Evolutionary conservation across 2,329 filamentous ascomycete genomes (phyloP).

Genomic region (Ascochyta koolunga): DNA sequence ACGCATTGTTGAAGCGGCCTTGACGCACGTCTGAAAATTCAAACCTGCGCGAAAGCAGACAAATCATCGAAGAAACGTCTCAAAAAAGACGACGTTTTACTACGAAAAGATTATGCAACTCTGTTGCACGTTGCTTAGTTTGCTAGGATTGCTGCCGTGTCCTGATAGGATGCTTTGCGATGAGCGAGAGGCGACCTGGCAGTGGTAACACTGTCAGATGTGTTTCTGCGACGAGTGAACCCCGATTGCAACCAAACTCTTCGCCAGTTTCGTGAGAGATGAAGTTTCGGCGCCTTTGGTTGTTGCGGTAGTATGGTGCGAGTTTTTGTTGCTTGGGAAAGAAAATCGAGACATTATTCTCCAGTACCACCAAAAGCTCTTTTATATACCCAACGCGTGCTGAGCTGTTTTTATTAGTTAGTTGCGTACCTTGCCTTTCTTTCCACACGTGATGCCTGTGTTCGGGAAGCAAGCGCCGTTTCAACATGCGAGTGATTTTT

Average conservation of each 20-base stretch:
- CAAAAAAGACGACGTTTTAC: not conserved
- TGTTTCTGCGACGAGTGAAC: no score
- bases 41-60: constrained; percentile 1
- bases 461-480: not conserved
- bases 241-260: not conserved
- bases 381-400: not conserved
- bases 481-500: not conserved
- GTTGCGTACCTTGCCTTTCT: not conserved
- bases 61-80: not conserved
- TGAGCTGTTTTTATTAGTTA: not conserved
- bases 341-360: not conserved
- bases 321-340: not conserved
- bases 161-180: not conserved
- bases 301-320: not conserved
- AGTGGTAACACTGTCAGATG: no score
- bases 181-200: no score
- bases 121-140: not conserved
- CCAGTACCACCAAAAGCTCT: not conserved
- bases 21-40: not conserved
- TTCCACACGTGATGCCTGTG: not conserved
- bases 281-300: not conserved
- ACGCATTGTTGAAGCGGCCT: constrained; percentile 4
- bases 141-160: not conserved
- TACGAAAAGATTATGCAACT: not conserved
- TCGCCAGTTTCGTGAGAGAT: not conserved